Percentiles rank a stretch among this genome's conserved stretches.
phyloP scores from a whole-genome alignment of 2,329 filamentous ascomycete species.

The Coleophoma eucalyptorum region DNA sequence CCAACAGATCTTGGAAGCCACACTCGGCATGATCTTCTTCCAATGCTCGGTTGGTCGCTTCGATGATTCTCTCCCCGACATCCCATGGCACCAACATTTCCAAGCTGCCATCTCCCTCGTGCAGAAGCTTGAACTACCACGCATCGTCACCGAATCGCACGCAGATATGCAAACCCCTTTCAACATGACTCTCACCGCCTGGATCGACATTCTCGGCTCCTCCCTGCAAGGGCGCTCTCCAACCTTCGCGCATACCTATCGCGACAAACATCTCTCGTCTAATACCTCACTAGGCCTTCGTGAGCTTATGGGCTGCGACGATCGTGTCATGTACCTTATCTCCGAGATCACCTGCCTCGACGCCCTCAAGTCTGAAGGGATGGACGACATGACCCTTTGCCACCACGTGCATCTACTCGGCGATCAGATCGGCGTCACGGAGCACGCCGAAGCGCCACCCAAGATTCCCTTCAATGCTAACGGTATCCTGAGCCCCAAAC shows the following conservation, averaged over 20 bases:
- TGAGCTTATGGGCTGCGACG: slow-evolving; percentile 96
- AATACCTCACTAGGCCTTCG: slow-evolving; percentile 68
- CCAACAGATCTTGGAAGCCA: slow-evolving; percentile 84
- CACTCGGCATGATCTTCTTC: slow-evolving; percentile 93
- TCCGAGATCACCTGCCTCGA: slow-evolving; percentile 97
- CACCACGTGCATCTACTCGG: slow-evolving; percentile 86
- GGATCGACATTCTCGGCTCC: slow-evolving; percentile 95
- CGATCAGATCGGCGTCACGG: slow-evolving; percentile 79
- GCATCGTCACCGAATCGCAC: slow-evolving; percentile 55
- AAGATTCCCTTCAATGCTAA: slow-evolving; percentile 62
- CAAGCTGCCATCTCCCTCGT: slow-evolving; percentile 84
- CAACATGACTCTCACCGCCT: slow-evolving; percentile 90
- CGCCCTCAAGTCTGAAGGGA: slow-evolving; percentile 76
- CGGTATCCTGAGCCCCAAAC: slow-evolving; percentile 74
- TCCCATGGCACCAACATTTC: slow-evolving; percentile 97
- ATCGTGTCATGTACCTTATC: slow-evolving; percentile 96
- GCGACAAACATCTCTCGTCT: slow-evolving; percentile 75
- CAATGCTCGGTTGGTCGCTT: slow-evolving; percentile 86
- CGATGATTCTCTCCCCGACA: slow-evolving; percentile 82
- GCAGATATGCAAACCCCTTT: slow-evolving; percentile 58
- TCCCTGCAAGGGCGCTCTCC: slow-evolving; percentile 88
- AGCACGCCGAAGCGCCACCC: slow-evolving; percentile 55
- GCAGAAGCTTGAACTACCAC: slow-evolving; percentile 76
- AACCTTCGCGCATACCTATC: slow-evolving; percentile 89
- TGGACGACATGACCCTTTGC: slow-evolving; percentile 84